Conservation (phyloP, 108 stramenopile species). For the Conticribra guillardii region DNA sequence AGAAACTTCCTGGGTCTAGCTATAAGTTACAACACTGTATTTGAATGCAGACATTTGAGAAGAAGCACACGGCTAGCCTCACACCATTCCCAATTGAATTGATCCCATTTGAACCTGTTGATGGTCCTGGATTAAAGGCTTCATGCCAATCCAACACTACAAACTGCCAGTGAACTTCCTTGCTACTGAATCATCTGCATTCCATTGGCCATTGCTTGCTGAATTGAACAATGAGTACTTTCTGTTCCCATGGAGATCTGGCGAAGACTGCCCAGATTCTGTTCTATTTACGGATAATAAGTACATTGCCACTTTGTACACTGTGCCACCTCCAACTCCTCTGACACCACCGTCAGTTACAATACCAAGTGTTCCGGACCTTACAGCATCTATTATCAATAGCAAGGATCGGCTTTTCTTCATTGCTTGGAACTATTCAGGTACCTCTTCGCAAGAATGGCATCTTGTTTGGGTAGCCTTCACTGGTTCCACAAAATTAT, state of each 20-base stretch:
- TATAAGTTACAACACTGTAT: conserved; percentile 15
- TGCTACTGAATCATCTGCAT: no score
- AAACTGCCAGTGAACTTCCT: neutral
- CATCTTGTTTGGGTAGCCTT: neutral
- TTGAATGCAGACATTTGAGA: neutral
- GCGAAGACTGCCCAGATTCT: no score
- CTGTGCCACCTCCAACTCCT: no score
- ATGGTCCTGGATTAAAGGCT: conserved; percentile 14
- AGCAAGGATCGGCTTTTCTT: conserved; percentile 18
- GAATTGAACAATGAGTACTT: conserved; percentile 6
- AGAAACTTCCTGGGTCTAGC: neutral
- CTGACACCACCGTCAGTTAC: neutral
- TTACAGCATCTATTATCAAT: neutral
- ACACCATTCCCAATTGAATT: conserved; percentile 1
- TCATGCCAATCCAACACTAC: conserved; percentile 5
- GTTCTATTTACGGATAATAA: neutral
- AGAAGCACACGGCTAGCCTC: conserved; percentile 1
- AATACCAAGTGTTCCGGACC: neutral
- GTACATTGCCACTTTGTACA: neutral
- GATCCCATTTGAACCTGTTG: no score
- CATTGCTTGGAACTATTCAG: no score
- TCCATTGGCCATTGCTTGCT: no score
- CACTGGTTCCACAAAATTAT: neutral
- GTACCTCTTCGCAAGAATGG: conserved; percentile 3
- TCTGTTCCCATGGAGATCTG: conserved; percentile 1